These are phyloP conservation scores for Mucuna pruriens DNA, from an alignment of 306 rosid species.

Conservation along the genomic window DNA sequence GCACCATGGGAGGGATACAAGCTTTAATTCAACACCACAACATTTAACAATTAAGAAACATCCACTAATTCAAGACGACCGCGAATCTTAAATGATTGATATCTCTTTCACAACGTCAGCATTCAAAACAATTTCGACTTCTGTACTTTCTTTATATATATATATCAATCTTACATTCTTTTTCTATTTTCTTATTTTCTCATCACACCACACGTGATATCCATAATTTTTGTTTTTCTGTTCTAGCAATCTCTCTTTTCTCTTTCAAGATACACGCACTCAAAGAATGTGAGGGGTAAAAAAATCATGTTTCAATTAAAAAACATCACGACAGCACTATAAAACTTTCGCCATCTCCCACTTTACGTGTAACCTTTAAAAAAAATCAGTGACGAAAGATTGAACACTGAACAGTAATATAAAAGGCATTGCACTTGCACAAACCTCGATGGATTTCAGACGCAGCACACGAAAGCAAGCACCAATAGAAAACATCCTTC, in stretches of 20 bases:
- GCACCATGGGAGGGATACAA: not conserved
- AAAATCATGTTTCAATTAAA: not conserved
- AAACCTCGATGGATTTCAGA: slow-evolving; percentile 19
- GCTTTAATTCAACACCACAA: not conserved
- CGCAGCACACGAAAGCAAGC: not conserved
- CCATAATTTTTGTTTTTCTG: not conserved
- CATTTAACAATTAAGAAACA: not conserved
- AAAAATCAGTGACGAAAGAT: not conserved
- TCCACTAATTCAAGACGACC: not conserved
- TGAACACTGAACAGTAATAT: not conserved
- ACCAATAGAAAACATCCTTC: not conserved
- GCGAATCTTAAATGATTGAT: not conserved
- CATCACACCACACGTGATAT: not conserved
- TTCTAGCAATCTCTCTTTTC: not conserved
- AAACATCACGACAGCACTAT: not conserved
- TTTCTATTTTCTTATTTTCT: too few species aligned
- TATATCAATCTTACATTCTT: too few species aligned
- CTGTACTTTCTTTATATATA: not conserved
- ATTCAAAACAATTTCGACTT: not conserved
- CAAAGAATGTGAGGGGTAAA: not conserved
- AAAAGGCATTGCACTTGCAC: not conserved
- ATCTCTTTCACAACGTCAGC: not conserved
- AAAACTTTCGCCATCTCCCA: not conserved
- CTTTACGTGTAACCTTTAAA: not conserved
- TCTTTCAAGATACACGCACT: not conserved